phyloP scores from a whole-genome alignment of 225 moss, liverwort and hornwort species.

The Straminergon stramineum region DNA sequence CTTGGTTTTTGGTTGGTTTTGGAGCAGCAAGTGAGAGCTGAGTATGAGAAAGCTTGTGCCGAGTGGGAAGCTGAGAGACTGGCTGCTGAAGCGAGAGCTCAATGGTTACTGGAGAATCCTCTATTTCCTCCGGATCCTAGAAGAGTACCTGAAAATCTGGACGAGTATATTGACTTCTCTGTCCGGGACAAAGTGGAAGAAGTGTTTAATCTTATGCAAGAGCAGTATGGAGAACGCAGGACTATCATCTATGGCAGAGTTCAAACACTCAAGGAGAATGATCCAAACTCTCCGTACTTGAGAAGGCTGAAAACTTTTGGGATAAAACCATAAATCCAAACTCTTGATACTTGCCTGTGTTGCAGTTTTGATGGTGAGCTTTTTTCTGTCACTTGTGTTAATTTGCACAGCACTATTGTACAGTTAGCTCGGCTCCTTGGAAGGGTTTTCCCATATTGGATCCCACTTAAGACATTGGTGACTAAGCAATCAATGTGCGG shows the following conservation, averaged over 20 bases:
- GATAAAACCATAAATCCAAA: not conserved
- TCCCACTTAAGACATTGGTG: not conserved
- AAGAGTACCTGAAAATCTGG: constrained; percentile 6
- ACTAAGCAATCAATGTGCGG: not conserved
- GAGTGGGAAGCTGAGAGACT: constrained; percentile 15
- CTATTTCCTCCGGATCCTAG: constrained; percentile 7
- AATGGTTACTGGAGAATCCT: constrained; percentile 11
- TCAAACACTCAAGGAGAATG: constrained; percentile 8
- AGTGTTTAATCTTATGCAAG: constrained; percentile 6
- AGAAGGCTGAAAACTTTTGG: not conserved
- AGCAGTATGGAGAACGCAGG: not conserved
- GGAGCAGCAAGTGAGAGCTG: not conserved
- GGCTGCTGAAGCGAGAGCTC: constrained; percentile 7
- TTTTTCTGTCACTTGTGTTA: not conserved
- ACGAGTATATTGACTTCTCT: constrained; percentile 31
- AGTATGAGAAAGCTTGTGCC: not conserved
- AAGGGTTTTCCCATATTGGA: not conserved
- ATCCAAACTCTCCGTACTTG: not conserved
- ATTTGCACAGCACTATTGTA: not conserved
- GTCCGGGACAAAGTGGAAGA: constrained; percentile 36
- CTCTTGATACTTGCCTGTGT: not conserved
- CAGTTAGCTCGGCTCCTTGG: not conserved
- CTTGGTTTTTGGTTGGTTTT: not conserved
- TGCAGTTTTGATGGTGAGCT: not conserved
- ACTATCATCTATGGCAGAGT: not conserved